Evolutionary conservation across 148 eudicot species (phyloP), one percentile per base, ranked within the genome.

Genomic region (Pouteria glomerata): DNA sequence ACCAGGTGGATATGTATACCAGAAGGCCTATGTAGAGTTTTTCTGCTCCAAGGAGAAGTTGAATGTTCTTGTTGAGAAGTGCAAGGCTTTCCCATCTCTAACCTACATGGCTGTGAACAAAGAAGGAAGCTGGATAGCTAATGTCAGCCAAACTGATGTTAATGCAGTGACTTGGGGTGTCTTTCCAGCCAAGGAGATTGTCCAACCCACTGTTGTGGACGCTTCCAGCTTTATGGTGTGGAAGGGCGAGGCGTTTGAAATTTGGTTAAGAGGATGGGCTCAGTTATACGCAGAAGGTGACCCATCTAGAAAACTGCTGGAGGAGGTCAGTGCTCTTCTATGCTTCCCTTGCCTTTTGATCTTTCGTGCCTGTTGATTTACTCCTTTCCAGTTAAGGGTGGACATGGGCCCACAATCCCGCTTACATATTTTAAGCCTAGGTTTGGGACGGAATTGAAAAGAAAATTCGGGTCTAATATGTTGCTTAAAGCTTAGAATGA

Each of bases 141-240:
- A 93, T 51, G 74, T 81, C 3, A 71, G 76, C 63, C 61, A 77
- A 65, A 77, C 78, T 63, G 90, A 90, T 24, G 89, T 88, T 71
- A 93, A 93, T 68, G 98, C 98, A 1, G 98, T 93, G 61, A 93
- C 94, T 33, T 93, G 98, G 98, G 98, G 94, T 57, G 96, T 76
- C 27, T 90, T 93, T 80, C 96, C 98, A 13, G 94, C 86, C 44
- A 93, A 90, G 86, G 98, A 93, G 83, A 85, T 90, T 65, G 79
- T 90, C 73, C 96, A 93, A 78, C 98, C 98, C 47, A 90, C 98
- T 61, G 92, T 93, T 10, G 98, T 93, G 19, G 98, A 90, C 74
- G 87, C 98, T 70, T 80, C 83, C 47, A 90, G 98, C 84, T 93
- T 93, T 66, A 73, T 80, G 76, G 82, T 90, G 70, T 93, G 98